Evolutionary conservation across 345 rosid genomes (phyloP).

Genomic region (Camelina hispida): DNA sequence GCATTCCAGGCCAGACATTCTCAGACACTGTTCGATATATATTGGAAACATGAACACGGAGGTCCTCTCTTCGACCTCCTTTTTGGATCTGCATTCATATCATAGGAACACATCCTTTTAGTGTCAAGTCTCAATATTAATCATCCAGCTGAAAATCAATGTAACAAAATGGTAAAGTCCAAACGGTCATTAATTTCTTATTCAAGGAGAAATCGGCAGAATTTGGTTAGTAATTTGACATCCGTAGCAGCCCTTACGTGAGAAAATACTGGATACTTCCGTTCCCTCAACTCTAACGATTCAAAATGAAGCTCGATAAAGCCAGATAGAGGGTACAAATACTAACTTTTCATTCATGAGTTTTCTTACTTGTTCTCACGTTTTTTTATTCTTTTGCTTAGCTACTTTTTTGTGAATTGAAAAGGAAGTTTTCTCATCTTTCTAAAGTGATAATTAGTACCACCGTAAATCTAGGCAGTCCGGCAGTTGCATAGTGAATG

Average conservation of each 20-base stretch:
- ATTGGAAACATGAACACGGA: slow-evolving; percentile 82
- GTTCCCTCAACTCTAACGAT: slow-evolving; percentile 24
- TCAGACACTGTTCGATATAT: slow-evolving; percentile 93
- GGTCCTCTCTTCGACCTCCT: slow-evolving; percentile 90
- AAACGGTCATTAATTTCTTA: slow-evolving; percentile 17
- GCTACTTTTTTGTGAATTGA: background rate
- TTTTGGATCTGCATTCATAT: slow-evolving; percentile 74
- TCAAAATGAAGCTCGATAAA: slow-evolving; percentile 27
- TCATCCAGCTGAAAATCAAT: slow-evolving; percentile 18
- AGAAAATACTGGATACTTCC: background rate
- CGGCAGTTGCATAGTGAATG: slow-evolving; percentile 25
- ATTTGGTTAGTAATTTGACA: slow-evolving; percentile 19
- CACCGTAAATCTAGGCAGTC: slow-evolving; percentile 13
- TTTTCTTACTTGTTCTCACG: slow-evolving; percentile 8
- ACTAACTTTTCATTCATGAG: slow-evolving; percentile 28
- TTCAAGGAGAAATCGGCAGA: slow-evolving; percentile 13
- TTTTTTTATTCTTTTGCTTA: slow-evolving; percentile 23
- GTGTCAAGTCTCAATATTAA: slow-evolving; percentile 24
- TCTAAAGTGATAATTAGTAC: slow-evolving; percentile 7
- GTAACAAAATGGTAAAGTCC: slow-evolving; percentile 27
- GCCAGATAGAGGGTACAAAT: slow-evolving; percentile 32
- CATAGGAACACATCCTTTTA: slow-evolving; percentile 22
- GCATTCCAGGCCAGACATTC: slow-evolving; percentile 96
- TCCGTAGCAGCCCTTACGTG: slow-evolving; percentile 17
- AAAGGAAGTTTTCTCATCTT: slow-evolving; percentile 9